Base-by-base conservation (phyloP, 495 filamentous ascomycete genomes). In the Penicillium coffeae region DNA sequence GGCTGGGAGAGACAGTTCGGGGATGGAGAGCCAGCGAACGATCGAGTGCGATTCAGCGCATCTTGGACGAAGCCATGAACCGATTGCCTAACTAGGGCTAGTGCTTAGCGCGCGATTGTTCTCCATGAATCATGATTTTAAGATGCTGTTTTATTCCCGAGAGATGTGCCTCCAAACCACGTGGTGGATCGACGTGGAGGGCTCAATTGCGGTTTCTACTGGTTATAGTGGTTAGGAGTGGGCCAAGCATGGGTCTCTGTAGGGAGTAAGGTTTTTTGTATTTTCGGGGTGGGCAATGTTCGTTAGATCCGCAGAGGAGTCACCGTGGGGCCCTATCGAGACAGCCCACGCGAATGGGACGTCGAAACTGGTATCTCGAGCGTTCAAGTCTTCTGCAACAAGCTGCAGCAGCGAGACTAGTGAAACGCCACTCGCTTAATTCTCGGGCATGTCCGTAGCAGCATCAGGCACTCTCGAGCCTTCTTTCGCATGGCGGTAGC, bases 11-110 rank as follows among this genome's bases (percentile, higher is more conserved):
- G 21, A 47, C 37, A 14, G 25, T 72, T 7, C 54, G 48, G 16
- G 50, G 38, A 44, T 75, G 72, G 72, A 61, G 68, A 35, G 52
- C 48, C 10, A 56, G 42, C 25, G 72, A 75, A 45, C 47, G 72
- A 61, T 69, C 70, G 32, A 61, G 56, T 30, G 34, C 59, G 19
- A 55, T 75, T 6, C 70, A 65, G 34, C 63, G 63, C 19, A 47
- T 72, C 19, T 61, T 75, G 7, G 69, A 72, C 44, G 57, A 68
- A 56, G 65, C 65, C 40, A 49, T 71, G 45, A 53, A 32, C 25
- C 50, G 67, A 27, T 12, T 51, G 5, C 1, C 19, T 12, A 15
- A 42, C 18, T 22, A 18, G 20, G 13, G 14, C 20, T 41, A 13
- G 20, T 41, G 20, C 22, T 14, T 21, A 10, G 13, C 10, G 3